Base-by-base conservation (phyloP, 495 filamentous ascomycete genomes). In the Parathielavia appendiculata region DNA sequence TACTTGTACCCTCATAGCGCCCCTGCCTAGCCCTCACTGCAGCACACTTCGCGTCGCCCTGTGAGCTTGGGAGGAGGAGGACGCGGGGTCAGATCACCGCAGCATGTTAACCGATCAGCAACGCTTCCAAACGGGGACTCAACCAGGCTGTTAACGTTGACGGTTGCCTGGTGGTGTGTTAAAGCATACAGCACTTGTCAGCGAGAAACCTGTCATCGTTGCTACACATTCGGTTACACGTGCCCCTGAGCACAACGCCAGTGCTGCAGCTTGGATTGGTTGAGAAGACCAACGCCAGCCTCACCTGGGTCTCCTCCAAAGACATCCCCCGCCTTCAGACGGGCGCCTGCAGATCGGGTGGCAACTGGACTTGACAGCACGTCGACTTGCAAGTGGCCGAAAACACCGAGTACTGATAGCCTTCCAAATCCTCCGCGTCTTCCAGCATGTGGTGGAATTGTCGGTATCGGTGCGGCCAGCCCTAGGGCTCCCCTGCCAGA, bases 281-380 rank as follows among this genome's bases (percentile, higher is more conserved):
- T 11, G 34, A 2, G 9, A 50, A 23, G 26, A 30, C 43, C 22
- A 19, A 17, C 14, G 36, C 23, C n/a, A 51, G 11, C 8, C 39
- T 13, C 26, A 7, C 17, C 19, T 41, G 23, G 11, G 6, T 1
- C 13, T 8, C 17, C 7, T 12, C 22, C 23, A 44, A 17, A 44
- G n/a, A 44, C 39, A 54, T 45, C 11, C 34, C 26, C 7, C 13
- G 40, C 23, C 16, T 20, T 16, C 10, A 38, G 10, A 16, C 47
- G 55, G 55, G 6, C 16, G 10, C 38, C 39, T 36, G 55, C 55
- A 57, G 47, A 17, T 6, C 10, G 16, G 5, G 9, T 26, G 55
- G 46, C 23, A 32, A 57, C 36, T 10, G 44, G 14, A 35, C 55
- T 57, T 57, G 55, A 57, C 55, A 57, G 47, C 45, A 49, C 12